These are phyloP conservation scores for Xylaria sp. DNA, from an alignment of 2,329 filamentous ascomycete genomes.

Conservation along the genomic window DNA sequence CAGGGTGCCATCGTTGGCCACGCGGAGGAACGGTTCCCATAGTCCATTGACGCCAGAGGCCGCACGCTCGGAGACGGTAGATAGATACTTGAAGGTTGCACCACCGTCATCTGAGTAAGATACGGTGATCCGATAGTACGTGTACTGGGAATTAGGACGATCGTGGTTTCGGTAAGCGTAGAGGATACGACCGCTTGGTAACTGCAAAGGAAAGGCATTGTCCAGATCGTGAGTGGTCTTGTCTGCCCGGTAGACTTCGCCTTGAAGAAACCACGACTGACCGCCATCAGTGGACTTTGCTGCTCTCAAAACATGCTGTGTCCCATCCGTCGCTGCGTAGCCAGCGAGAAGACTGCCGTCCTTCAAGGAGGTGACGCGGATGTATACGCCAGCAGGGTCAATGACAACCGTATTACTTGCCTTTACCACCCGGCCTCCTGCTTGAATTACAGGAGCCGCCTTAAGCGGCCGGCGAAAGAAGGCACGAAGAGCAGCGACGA, in stretches of 20 bases:
- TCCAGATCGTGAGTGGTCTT: slow-evolving; percentile 47
- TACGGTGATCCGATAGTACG: slow-evolving; percentile 56
- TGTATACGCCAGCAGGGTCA: slow-evolving; percentile 46
- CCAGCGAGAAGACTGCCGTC: slow-evolving; percentile 47
- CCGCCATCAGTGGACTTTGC: slow-evolving; percentile 47
- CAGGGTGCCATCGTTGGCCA: slow-evolving; percentile 53
- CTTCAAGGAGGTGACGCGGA: slow-evolving; percentile 46
- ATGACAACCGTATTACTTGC: slow-evolving; percentile 43
- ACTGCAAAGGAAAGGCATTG: slow-evolving; percentile 51
- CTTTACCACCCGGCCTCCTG: slow-evolving; percentile 42
- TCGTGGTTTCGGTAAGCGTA: slow-evolving; percentile 54
- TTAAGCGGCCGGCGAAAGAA: slow-evolving; percentile 2
- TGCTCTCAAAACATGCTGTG: slow-evolving; percentile 43
- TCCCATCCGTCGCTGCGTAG: slow-evolving; percentile 45
- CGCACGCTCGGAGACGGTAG: slow-evolving; percentile 45
- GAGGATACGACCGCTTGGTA: slow-evolving; percentile 53
- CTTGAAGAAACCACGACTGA: slow-evolving; percentile 46
- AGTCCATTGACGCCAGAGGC: slow-evolving; percentile 50
- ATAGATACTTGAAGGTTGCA: slow-evolving; percentile 51
- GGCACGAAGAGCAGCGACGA: slow-evolving; percentile 4
- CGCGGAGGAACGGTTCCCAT: slow-evolving; percentile 60
- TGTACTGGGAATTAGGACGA: slow-evolving; percentile 41
- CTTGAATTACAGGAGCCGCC: slow-evolving; percentile 30
- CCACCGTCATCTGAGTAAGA: slow-evolving; percentile 57
- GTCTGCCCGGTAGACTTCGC: slow-evolving; percentile 45